Evolutionary conservation across 805 yeast species (phyloP), one percentile per base, ranked within the genome.

Genomic region (Candida coquimbonensis): DNA sequence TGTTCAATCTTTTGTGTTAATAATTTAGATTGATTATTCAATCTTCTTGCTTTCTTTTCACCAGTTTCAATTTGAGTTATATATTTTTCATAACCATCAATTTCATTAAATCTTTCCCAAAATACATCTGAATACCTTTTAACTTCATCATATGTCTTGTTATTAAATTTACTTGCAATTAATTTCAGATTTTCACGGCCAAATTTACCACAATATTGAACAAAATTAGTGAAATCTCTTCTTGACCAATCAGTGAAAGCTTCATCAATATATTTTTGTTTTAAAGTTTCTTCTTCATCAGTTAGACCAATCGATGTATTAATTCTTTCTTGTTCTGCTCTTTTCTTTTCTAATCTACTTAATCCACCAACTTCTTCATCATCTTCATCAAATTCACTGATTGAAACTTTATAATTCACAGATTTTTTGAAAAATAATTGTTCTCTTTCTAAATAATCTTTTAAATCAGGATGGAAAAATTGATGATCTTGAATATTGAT

Each of bases 81-180:
- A 57, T 84, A 83, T 59, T 82, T 83, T 46, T 82, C 88, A 62
- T 75, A 72, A 0, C 91, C 90, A 29, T 81, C 87, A 27, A 86
- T 75, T 49, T 75, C 77, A 21, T 62, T 60, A 55, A 74, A 78
- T 32, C 78, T 68, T 34, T 66, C 57, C 93, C 93, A 86, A 53
- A 86, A 86, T 2, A 67, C 76, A 39, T 69, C 66, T 38, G 80
- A 70, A 58, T 85, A 86, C 26, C 63, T 58, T 47, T 70, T 71
- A 3, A 86, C 81, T 39, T 84, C 91, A 19, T 76, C 81, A 0
- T 61, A 59, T 0, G 77, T 67, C 53, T 83, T 82, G 31, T 75
- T 73, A 14, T 79, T 78, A 45, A 84, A 65, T 13, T 79, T 74
- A 25, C 68, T 61, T 1, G 84, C 69, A 36, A 86, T 83, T 39